Evolutionary conservation across 1,139 yeast genomes (phyloP).

Genomic region (Meyerozyma sp.): DNA sequence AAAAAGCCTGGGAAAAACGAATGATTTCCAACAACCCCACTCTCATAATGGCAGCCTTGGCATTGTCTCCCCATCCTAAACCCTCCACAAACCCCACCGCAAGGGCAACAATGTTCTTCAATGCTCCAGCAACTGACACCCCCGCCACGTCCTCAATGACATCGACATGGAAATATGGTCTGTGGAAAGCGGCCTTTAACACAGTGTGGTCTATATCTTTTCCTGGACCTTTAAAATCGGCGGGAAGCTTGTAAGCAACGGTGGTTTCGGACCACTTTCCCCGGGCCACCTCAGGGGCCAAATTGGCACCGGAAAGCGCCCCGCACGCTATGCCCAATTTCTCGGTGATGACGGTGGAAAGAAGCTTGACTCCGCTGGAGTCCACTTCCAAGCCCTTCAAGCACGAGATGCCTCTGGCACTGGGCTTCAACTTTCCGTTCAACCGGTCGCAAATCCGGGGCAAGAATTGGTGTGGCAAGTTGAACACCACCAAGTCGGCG

Average conservation of each 20-base stretch:
- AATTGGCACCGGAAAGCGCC: constrained; percentile 44
- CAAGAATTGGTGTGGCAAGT: constrained; percentile 46
- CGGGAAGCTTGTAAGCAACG: constrained; percentile 38
- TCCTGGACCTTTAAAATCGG: constrained; percentile 38
- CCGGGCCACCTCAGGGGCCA: constrained; percentile 45
- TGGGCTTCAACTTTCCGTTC: constrained; percentile 34
- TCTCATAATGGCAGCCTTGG: constrained; percentile 47
- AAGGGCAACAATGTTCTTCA: constrained; percentile 43
- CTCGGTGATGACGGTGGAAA: constrained; percentile 39
- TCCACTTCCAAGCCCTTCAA: constrained; percentile 46
- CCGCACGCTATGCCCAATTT: constrained; percentile 41
- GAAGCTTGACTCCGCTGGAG: constrained; percentile 39
- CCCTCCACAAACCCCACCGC: constrained; percentile 49
- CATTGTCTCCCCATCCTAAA: constrained; percentile 48
- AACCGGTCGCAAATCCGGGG: constrained; percentile 32
- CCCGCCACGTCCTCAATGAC: constrained; percentile 47
- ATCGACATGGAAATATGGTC: constrained; percentile 44
- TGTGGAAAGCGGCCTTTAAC: constrained; percentile 41
- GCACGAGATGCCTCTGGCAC: constrained; percentile 42
- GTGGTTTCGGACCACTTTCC: constrained; percentile 47
- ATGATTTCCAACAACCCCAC: constrained; percentile 42
- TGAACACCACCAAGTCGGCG: constrained; percentile 43
- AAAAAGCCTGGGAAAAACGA: constrained; percentile 34
- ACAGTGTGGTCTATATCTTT: constrained; percentile 37
- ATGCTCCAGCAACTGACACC: constrained; percentile 46